A percentile compares a stretch with the other conserved stretches of the same genome.
phyloP scores from a whole-genome alignment of 352 stramenopile species.

The Pythium phragmitis region DNA sequence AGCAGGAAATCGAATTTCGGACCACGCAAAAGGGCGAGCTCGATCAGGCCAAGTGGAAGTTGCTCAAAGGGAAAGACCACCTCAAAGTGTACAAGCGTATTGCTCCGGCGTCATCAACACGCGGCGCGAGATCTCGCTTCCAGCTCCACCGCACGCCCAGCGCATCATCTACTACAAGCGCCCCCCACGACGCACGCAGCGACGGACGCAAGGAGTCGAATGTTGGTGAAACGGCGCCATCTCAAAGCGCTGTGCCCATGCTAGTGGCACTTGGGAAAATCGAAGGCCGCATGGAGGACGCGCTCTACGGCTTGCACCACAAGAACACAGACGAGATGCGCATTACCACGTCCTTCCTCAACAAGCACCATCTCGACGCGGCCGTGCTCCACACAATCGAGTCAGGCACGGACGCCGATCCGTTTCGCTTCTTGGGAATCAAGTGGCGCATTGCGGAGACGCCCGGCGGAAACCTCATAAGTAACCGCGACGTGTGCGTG shows the following conservation, averaged over 20 bases:
- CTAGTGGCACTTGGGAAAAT: constrained; percentile 54
- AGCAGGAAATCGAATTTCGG: constrained; percentile 36
- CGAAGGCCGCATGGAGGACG: constrained; percentile 54
- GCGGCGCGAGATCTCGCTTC: too few species aligned
- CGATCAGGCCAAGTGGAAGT: too few species aligned
- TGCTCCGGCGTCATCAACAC: too few species aligned
- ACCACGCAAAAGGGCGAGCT: too few species aligned
- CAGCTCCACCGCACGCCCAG: too few species aligned
- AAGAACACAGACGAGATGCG: constrained; percentile 34
- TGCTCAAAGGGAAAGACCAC: too few species aligned
- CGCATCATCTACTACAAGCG: too few species aligned
- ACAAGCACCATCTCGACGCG: constrained; percentile 19
- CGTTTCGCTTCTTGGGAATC: constrained; percentile 21
- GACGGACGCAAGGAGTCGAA: too few species aligned
- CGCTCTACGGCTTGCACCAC: constrained; percentile 57
- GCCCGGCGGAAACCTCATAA: constrained; percentile 22
- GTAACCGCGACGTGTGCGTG: constrained; percentile 45
- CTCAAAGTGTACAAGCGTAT: too few species aligned
- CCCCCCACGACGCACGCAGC: too few species aligned
- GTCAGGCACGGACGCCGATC: constrained; percentile 28
- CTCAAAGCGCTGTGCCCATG: not conserved
- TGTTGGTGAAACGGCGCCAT: too few species aligned
- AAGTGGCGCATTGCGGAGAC: constrained; percentile 28
- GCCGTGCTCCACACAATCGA: constrained; percentile 46
- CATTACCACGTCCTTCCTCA: constrained; percentile 30